Evolutionary conservation across 176 grass and related monocot species (phyloP).

Genomic region (Oryza glumipatula): DNA sequence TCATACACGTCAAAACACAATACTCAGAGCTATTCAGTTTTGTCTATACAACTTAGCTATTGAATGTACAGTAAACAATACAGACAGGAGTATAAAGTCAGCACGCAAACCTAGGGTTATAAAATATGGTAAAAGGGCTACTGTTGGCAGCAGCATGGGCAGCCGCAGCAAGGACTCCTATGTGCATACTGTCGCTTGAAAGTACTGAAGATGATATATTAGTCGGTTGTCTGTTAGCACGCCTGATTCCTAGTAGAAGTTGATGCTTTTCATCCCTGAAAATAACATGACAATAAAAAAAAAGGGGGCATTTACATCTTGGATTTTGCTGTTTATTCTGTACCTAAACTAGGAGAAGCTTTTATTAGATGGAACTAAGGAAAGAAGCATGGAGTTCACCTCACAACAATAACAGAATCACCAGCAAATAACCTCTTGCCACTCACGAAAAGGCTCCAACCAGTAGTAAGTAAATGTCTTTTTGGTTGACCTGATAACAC

Average conservation of each 20-base stretch:
- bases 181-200: slow-evolving; percentile 99
- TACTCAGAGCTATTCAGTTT: neutral
- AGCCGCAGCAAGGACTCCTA: slow-evolving; percentile 97
- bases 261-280: slow-evolving; percentile 96
- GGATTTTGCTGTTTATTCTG: neutral
- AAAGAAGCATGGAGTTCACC: slow-evolving; percentile 46
- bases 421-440: slow-evolving; percentile 96
- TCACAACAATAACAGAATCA: slow-evolving; percentile 99
- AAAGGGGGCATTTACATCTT: slow-evolving; percentile 18
- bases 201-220: slow-evolving; percentile 96
- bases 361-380: slow-evolving; percentile 23
- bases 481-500: slow-evolving; percentile 86
- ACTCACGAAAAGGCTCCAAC: slow-evolving; percentile 96
- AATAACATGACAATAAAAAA: slow-evolving; percentile 31
- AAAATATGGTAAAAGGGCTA: slow-evolving; percentile 98
- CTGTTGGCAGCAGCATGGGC: slow-evolving; percentile 94
- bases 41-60: neutral
- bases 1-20: slow-evolving; percentile 30
- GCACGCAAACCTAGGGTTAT: slow-evolving; percentile 80
- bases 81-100: slow-evolving; percentile 20
- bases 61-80: neutral
- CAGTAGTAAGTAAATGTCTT: slow-evolving; percentile 95
- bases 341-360: neutral
- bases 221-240: slow-evolving; percentile 83
- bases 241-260: slow-evolving; percentile 86